A percentile compares a stretch with the other conserved stretches of the same genome.
Conservation (phyloP, 2,329 filamentous ascomycete species). For the Stemphylium vesicarium region DNA sequence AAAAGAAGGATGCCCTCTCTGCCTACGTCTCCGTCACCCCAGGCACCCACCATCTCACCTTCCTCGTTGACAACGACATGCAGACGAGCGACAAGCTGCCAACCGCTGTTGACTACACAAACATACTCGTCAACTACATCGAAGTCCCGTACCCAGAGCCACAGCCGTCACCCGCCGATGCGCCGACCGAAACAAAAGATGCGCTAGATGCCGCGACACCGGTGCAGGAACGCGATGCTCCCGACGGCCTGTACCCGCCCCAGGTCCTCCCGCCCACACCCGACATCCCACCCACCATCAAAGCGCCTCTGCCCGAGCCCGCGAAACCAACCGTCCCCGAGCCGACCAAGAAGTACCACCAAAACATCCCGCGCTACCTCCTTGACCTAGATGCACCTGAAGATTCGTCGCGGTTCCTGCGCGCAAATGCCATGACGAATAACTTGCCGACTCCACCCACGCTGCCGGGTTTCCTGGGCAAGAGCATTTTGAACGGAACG, state of each 20-base stretch:
- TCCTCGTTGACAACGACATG: conserved; percentile 94
- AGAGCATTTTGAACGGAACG: conserved; percentile 90
- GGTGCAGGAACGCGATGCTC: conserved; percentile 35
- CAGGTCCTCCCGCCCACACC: conserved; percentile 54
- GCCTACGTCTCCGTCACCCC: conserved; percentile 83
- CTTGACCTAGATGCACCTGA: conserved; percentile 86
- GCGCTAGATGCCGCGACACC: conserved; percentile 29
- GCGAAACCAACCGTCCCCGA: conserved; percentile 36
- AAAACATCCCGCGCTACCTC: conserved; percentile 81
- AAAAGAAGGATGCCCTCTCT: conserved; percentile 67
- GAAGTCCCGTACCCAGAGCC: conserved; percentile 84
- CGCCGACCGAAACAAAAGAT: conserved; percentile 25
- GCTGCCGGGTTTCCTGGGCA: conserved; percentile 88
- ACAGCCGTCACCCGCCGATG: conserved; percentile 37
- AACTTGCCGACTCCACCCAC: conserved; percentile 83
- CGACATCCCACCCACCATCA: conserved; percentile 29
- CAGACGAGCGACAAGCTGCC: conserved; percentile 84
- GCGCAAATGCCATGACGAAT: conserved; percentile 75
- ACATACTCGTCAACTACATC: conserved; percentile 98
- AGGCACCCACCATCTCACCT: conserved; percentile 95
- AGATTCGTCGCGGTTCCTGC: conserved; percentile 74
- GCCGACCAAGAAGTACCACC: conserved; percentile 66
- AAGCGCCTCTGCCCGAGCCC: conserved; percentile 32
- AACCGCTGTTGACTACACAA: conserved; percentile 96
- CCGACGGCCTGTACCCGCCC: conserved; percentile 37